Evolutionary conservation across 2,329 filamentous ascomycete species (phyloP), one percentile per base, ranked within the genome.

Genomic region (Ceratocystis diversiconidia): DNA sequence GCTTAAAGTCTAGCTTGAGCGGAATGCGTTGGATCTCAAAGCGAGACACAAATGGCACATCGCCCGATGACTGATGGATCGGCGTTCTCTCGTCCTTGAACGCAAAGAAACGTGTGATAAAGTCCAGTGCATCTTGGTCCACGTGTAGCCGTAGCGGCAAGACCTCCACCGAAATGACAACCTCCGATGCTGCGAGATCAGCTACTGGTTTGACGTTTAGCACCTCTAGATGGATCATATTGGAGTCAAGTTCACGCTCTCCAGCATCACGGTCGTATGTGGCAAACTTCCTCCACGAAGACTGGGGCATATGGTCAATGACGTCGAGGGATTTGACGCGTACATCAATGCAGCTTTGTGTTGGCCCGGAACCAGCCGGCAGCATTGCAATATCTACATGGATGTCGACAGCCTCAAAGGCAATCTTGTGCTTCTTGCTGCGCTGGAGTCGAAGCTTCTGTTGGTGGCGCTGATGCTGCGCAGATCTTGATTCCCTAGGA

Each of bases 261-360:
- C 89, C 89, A 10, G 86, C 87, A 72, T 95, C 90, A 67, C 89
- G 85, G 77, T 95, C 89, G 71, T 96, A 96, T 0, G 92, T 97
- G 15, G 90, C 86, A 76, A 99, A 99, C 73, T 96, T 99, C 74
- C 89, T 95, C 95, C 95, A 99, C 0, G 92, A 96, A 2, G 94
- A 99, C 0, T 90, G 92, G 1, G 91, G 90, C 1, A 99, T 83
- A 72, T 96, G 90, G 73, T 99, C 94, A 68, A 94, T 96, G 17
- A 99, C 86, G 70, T 96, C 92, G 12, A 99, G 79, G 66, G 94
- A 87, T 48, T 84, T 82, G 10, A 99, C 80, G 7, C 90, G 85
- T 43, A 97, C 78, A 73, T 96, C 90, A 46, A 97, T 79, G 22
- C 91, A 95, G 73, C 86, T 95, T 72, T 95, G 84, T 0, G 90